Evolutionary conservation across 176 grass and related monocot species (phyloP).

Genomic region (Oryza glaberrima): DNA sequence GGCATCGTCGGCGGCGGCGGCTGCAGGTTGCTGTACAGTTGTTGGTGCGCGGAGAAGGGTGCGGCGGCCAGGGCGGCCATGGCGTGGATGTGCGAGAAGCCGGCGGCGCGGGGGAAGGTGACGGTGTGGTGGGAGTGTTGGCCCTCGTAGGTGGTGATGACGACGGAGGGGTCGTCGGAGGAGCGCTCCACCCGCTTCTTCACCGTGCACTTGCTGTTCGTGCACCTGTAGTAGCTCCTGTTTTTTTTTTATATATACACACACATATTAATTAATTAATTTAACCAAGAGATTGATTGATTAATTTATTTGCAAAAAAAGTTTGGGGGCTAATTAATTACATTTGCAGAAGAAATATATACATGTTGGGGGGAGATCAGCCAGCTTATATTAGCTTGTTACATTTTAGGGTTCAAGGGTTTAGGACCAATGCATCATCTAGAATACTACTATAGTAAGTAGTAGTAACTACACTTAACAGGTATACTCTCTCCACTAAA

Average conservation of each 20-base stretch:
- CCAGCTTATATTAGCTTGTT: too few species aligned
- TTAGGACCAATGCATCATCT: too few species aligned
- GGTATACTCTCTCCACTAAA: too few species aligned
- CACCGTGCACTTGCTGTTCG: constrained; percentile 70
- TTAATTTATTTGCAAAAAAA: too few species aligned
- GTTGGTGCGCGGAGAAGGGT: constrained; percentile 33
- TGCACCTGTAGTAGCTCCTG: constrained; percentile 90
- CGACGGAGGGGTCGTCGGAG: constrained; percentile 61
- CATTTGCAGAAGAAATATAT: too few species aligned
- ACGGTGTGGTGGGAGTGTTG: constrained; percentile 81
- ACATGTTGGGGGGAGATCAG: too few species aligned
- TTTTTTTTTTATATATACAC: neutral
- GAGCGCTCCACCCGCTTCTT: constrained; percentile 88
- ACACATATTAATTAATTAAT: neutral
- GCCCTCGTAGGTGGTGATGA: constrained; percentile 89
- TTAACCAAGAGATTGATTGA: neutral
- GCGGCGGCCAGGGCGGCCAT: neutral
- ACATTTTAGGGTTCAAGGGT: too few species aligned
- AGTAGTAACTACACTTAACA: too few species aligned
- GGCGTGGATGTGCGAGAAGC: constrained; percentile 34
- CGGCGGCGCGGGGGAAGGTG: constrained; percentile 35
- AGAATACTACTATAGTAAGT: too few species aligned
- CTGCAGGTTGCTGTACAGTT: constrained; percentile 23
- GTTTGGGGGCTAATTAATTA: too few species aligned
- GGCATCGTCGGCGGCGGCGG: neutral